Conservation (phyloP, 225 moss, liverwort and hornwort genomes). For the Sphagnum contortum region DNA sequence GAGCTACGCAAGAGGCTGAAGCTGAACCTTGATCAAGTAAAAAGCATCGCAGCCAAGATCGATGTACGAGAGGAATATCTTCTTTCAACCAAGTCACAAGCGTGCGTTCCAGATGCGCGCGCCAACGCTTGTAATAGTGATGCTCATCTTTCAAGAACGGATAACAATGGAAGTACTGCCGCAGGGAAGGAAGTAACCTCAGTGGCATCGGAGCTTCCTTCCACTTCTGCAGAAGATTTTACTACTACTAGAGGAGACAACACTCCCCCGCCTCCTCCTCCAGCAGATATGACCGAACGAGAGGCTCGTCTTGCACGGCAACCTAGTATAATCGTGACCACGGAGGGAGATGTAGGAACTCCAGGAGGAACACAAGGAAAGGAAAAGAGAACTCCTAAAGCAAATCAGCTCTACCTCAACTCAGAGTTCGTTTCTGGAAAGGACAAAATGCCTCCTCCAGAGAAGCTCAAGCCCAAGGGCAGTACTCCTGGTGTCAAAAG, state of each 20-base stretch:
- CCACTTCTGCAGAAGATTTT: slow-evolving; percentile 56
- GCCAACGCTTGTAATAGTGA: slow-evolving; percentile 31
- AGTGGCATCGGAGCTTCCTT: slow-evolving; percentile 48
- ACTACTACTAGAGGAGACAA: slow-evolving; percentile 24
- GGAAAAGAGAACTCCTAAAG: slow-evolving; percentile 91
- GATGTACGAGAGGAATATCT: slow-evolving; percentile 55
- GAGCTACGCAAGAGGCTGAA: slow-evolving; percentile 72
- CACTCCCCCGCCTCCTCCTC: too few species aligned
- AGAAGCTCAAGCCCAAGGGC: slow-evolving; percentile 65
- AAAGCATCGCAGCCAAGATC: slow-evolving; percentile 39
- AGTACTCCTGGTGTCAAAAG: slow-evolving; percentile 27
- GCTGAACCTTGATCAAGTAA: slow-evolving; percentile 57
- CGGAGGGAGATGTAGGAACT: slow-evolving; percentile 64
- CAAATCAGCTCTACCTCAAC: slow-evolving; percentile 82
- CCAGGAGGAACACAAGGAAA: slow-evolving; percentile 55
- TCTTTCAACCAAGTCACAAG: slow-evolving; percentile 8
- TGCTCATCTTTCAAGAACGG: slow-evolving; percentile 44
- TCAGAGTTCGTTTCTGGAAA: slow-evolving; percentile 94
- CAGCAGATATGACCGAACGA: too few species aligned
- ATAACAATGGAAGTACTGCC: slow-evolving; percentile 51
- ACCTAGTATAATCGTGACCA: slow-evolving; percentile 58
- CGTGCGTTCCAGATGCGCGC: slow-evolving; percentile 20
- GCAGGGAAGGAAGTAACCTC: slow-evolving; percentile 58
- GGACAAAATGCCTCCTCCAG: slow-evolving; percentile 96
- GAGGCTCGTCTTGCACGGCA: slow-evolving; percentile 76